Base-by-base conservation (phyloP, 495 filamentous ascomycete genomes). In the Elasticomyces elasticus region DNA sequence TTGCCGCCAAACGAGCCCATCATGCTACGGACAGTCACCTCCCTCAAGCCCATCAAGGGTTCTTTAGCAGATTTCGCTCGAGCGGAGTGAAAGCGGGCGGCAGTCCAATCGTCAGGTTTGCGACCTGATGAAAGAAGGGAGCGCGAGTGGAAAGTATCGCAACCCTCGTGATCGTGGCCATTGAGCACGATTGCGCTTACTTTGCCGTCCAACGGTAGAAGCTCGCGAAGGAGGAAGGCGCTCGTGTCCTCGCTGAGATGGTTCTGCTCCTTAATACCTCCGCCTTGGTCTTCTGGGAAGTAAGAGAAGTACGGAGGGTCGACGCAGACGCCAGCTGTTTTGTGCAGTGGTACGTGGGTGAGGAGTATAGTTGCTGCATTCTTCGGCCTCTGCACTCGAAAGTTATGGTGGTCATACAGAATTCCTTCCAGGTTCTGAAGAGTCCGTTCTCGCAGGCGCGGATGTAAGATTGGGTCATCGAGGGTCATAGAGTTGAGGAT, bases 11-110 rank as follows among this genome's bases (percentile, higher is more conserved):
- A 97, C 24, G 85, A 85, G 23, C 91, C 92, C 92, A 98, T 98
- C 92, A 98, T 96, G 60, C 88, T 94, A n/a, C 88, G 79, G 5
- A 97, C 84, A 0, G 92, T 98, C 49, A 96, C 79, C 69, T 97
- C 92, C 1, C 89, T 72, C n/a, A 95, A 73, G 0, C 78, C 79
- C 0, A 79, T 78, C 1, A 74, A 15, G 6, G 22, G 3, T 9
- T 15, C 6, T 5, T 30, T 11, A 11, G n/a, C n/a, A n/a, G n/a
- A n/a, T n/a, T n/a, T n/a, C 47, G 47, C 10, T 31, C 17, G 47
- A 17, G 27, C 5, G 5, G 31, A 12, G 13, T 50, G 9, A 15
- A 4, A 22, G 27, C 38, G 65, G 20, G 66, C 41, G 41, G 43
- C n/a, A n/a, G n/a, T n/a, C n/a, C n/a, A n/a, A n/a, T n/a, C n/a